Percentiles rank a stretch among this genome's conserved stretches.
These are phyloP conservation scores for Nowakowskiella sp. DNA, from an alignment of 192 early-diverging fungal genomes.

Conservation along the genomic window DNA sequence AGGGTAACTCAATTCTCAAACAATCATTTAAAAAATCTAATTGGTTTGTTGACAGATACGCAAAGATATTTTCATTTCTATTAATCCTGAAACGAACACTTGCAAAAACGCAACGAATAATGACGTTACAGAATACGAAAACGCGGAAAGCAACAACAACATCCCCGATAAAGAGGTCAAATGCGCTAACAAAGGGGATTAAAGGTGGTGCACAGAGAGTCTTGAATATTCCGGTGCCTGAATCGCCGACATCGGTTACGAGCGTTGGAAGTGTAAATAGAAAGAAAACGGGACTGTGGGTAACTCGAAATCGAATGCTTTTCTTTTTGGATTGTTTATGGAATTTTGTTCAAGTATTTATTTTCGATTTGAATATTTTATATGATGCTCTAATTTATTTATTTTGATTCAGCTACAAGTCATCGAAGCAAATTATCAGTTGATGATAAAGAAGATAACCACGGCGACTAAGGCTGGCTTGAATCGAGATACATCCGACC, in stretches of 20 bases:
- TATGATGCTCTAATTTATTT: no score
- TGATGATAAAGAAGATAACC: constrained; percentile 3
- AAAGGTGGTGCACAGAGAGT: no score
- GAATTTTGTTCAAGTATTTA: constrained; percentile 60
- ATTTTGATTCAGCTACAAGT: constrained; percentile 25
- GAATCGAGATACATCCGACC: not conserved
- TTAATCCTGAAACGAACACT: constrained; percentile 49
- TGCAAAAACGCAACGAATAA: constrained; percentile 38
- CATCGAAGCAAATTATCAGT: constrained; percentile 19
- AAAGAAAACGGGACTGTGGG: constrained; percentile 26
- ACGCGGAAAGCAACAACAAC: not conserved
- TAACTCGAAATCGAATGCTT: constrained; percentile 49
- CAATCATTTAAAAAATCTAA: not conserved
- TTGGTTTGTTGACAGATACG: constrained; percentile 34
- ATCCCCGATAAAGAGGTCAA: constrained; percentile 13
- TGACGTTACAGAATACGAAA: constrained; percentile 9
- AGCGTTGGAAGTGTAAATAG: constrained; percentile 21
- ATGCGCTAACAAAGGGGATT: no score
- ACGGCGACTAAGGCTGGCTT: not conserved
- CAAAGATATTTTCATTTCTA: constrained; percentile 54
- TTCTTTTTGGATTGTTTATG: constrained; percentile 66
- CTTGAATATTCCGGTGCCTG: constrained; percentile 8
- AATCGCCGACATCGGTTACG: constrained; percentile 2
- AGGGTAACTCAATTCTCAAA: constrained; percentile 3
- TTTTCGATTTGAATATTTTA: not conserved